phyloP scores from a whole-genome alignment of 352 stramenopile species.

The Globisporangium spinosum region DNA sequence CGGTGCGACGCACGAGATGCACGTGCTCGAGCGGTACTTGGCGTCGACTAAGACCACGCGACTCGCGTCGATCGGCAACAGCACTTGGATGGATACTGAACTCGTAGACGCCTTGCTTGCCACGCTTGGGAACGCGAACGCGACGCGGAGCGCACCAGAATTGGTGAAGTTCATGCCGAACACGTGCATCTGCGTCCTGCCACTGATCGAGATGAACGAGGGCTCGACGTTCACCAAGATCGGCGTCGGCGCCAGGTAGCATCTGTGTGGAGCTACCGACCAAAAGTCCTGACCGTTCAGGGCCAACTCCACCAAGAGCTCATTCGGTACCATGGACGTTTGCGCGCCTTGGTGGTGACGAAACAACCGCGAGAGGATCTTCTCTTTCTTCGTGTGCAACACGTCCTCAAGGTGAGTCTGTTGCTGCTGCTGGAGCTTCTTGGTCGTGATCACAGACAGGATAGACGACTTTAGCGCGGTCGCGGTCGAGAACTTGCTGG shows the following conservation, averaged over 20 bases:
- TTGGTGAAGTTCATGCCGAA: constrained; percentile 54
- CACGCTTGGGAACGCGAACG: constrained; percentile 32
- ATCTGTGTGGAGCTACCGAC: constrained; percentile 32
- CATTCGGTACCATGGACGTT: constrained; percentile 36
- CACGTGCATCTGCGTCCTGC: constrained; percentile 34
- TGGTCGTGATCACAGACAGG: constrained; percentile 44
- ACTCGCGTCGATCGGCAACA: constrained; percentile 38
- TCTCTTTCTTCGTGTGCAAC: constrained; percentile 37
- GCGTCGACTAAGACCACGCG: constrained; percentile 43
- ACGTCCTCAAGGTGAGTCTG: constrained; percentile 7
- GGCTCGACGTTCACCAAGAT: constrained; percentile 38
- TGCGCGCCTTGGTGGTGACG: constrained; percentile 29
- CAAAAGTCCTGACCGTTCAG: constrained; percentile 69
- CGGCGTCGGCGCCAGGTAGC: constrained; percentile 34
- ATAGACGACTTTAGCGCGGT: constrained; percentile 43
- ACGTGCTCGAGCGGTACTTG: constrained; percentile 45
- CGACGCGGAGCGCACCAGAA: constrained; percentile 37
- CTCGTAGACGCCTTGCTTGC: no score
- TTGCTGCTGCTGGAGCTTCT: constrained; percentile 22
- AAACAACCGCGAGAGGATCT: constrained; percentile 42
- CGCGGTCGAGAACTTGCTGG: constrained; percentile 14
- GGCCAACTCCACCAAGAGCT: constrained; percentile 50
- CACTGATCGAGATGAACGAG: constrained; percentile 38
- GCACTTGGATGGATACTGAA: background rate
- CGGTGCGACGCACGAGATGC: constrained; percentile 41